Evolutionary conservation across 2,329 filamentous ascomycete genomes (phyloP), one percentile per base, ranked within the genome.

Genomic region (Amphichorda felina): DNA sequence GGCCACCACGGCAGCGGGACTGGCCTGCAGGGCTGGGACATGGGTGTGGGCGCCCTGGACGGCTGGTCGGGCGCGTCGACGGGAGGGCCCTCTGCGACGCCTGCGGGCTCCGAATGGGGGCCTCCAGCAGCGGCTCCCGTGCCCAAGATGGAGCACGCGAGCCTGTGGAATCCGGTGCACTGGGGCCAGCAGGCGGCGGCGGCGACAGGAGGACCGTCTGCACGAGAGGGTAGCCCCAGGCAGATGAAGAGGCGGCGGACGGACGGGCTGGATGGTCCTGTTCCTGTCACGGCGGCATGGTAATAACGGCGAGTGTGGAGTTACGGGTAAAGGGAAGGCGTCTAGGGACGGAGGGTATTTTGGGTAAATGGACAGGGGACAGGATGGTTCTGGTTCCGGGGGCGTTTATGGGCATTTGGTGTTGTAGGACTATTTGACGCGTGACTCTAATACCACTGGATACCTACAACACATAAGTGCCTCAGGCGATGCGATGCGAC

Each of bases 21-120:
- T 8, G 43, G 45, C 30, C 49, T 61, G 2, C 53, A 56, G 35
- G 50, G 50, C 33, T 61, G 59, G 58, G 57, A 60, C 40, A 56
- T 60, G 46, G 25, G 13, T 7, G 8, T 15, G 8, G 43, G 53
- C 22, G 45, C 51, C 3, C 44, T 61, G 35, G 57, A 60, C 38
- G 37, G 44, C 19, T 60, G 57, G 58, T 41, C 51, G 11, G 42
- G 46, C 8, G 37, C 43, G 6, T 39, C 53, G 9, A 41, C 45
- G 7, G 35, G 26, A 21, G 35, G 24, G 25, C 16, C 38, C 15
- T 17, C 24, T 27, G 33, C 18, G 35, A 33, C 30, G 14, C 38
- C 14, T 2, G 17, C 32, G 10, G 28, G 19, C 6, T 16, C 30
- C 8, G 30, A 25, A 7, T 32, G 29, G 27, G 27, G 13, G 4